A percentile compares a stretch with the other conserved stretches of the same genome.
phyloP scores from a whole-genome alignment of 1,139 yeast species.

The Yarrowia galli region DNA sequence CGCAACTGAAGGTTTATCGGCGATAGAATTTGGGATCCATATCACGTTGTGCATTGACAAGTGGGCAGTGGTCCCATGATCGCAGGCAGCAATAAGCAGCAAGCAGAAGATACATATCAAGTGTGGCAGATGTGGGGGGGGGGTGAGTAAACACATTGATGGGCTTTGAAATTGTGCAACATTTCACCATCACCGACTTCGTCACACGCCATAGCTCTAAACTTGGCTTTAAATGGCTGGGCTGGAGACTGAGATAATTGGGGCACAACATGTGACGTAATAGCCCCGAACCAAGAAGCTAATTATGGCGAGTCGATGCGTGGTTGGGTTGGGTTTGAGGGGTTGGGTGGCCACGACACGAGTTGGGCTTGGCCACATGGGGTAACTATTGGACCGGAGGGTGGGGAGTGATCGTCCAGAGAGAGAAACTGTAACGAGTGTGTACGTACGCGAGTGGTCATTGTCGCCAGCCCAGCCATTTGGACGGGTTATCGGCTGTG shows the following conservation, averaged over 20 bases:
- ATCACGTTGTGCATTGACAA: slow-evolving; percentile 16
- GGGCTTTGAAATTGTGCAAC: too few species aligned
- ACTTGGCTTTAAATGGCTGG: slow-evolving; percentile 7
- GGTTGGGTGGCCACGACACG: neutral
- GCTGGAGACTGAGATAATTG: neutral
- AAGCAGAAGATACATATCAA: too few species aligned
- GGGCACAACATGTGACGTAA: slow-evolving; percentile 27
- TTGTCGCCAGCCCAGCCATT: too few species aligned
- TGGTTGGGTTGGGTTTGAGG: slow-evolving; percentile 1
- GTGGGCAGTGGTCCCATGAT: slow-evolving; percentile 27
- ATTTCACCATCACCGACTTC: too few species aligned
- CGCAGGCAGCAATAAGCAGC: neutral
- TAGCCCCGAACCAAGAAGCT: neutral
- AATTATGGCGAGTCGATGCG: too few species aligned
- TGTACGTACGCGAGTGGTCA: too few species aligned
- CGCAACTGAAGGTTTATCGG: slow-evolving; percentile 28
- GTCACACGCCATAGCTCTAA: neutral
- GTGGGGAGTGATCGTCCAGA: neutral
- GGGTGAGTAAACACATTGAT: too few species aligned
- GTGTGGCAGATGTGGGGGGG: too few species aligned
- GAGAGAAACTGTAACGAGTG: too few species aligned
- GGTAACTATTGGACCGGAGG: neutral
- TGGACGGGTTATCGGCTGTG: too few species aligned
- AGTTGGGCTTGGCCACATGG: slow-evolving; percentile 2
- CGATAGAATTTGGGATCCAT: slow-evolving; percentile 2